phyloP scores from a whole-genome alignment of 257 asterid genomes.

The Haberlea rhodopensis region DNA sequence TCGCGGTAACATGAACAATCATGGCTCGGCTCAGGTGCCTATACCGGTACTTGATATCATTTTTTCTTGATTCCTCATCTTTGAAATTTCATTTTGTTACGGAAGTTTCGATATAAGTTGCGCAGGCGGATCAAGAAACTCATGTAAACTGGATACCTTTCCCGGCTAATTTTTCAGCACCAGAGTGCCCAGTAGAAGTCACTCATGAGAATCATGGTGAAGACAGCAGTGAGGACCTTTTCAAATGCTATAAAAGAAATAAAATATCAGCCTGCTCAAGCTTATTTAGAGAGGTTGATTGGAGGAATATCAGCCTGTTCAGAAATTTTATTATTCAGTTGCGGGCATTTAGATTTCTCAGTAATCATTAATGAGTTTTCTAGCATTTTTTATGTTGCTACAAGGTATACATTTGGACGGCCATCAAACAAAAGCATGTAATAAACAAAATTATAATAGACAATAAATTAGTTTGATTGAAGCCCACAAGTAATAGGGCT shows the following conservation, averaged over 20 bases:
- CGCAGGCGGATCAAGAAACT: conserved; percentile 28
- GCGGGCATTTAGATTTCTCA: too few relatives aligned
- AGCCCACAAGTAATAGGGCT: too few relatives aligned
- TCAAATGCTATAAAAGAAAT: conserved; percentile 43
- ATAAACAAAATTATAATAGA: too few relatives aligned
- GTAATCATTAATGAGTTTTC: too few relatives aligned
- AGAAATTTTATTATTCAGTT: too few relatives aligned
- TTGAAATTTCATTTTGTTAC: conserved; percentile 14
- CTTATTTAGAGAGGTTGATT: background rate
- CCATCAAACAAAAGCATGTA: too few relatives aligned
- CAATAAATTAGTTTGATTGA: too few relatives aligned
- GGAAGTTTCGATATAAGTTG: conserved; percentile 12
- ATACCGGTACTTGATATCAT: conserved; percentile 27
- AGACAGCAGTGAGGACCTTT: conserved; percentile 15
- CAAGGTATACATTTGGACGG: too few relatives aligned
- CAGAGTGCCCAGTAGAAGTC: conserved; percentile 4
- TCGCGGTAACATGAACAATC: conserved; percentile 20
- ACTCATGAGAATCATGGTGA: conserved; percentile 12
- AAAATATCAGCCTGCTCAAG: conserved; percentile 29
- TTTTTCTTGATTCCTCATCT: background rate
- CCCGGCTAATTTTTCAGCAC: conserved; percentile 7
- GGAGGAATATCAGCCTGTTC: too few relatives aligned
- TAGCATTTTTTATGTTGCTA: too few relatives aligned
- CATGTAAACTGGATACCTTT: conserved; percentile 6
- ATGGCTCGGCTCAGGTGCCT: conserved; percentile 28